Conservation (phyloP, 1,284 basidiomycete species). For the Nidula niveotomentosa region DNA sequence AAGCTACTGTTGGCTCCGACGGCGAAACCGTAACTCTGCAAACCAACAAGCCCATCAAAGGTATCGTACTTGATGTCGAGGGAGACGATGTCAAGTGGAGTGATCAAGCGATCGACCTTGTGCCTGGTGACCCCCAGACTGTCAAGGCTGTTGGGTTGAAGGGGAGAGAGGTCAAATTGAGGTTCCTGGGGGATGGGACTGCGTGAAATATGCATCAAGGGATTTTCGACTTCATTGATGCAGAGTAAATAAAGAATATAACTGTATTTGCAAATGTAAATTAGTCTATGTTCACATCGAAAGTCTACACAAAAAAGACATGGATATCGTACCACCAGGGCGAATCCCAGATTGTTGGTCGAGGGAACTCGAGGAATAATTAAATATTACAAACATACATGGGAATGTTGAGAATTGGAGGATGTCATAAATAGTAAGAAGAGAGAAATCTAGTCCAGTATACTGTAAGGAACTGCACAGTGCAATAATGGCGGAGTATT, state of each 20-base stretch:
- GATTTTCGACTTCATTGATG: too few species aligned
- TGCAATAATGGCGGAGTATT: too few species aligned
- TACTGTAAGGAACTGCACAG: too few species aligned
- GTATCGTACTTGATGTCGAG: constrained; percentile 77
- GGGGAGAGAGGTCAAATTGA: constrained; percentile 60
- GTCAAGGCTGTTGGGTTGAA: constrained; percentile 64
- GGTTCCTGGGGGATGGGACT: constrained; percentile 75
- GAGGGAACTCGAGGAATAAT: too few species aligned
- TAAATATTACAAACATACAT: too few species aligned
- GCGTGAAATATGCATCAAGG: constrained; percentile 31
- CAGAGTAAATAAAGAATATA: constrained; percentile 3
- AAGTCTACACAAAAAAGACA: too few species aligned
- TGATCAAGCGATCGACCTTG: constrained; percentile 87
- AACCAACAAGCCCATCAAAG: constrained; percentile 76
- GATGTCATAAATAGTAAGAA: too few species aligned
- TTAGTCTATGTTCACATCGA: not conserved
- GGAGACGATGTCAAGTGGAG: constrained; percentile 74
- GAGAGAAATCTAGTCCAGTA: too few species aligned
- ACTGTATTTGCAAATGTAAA: not conserved
- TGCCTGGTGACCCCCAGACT: constrained; percentile 79
- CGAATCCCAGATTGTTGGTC: too few species aligned
- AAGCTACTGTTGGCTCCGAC: constrained; percentile 47
- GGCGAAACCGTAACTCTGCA: constrained; percentile 65
- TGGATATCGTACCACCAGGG: too few species aligned
- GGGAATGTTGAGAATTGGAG: too few species aligned